A percentile compares a stretch with the other conserved stretches of the same genome.
phyloP scores from a whole-genome alignment of 352 stramenopile genomes.

The Pythium coloratum region DNA sequence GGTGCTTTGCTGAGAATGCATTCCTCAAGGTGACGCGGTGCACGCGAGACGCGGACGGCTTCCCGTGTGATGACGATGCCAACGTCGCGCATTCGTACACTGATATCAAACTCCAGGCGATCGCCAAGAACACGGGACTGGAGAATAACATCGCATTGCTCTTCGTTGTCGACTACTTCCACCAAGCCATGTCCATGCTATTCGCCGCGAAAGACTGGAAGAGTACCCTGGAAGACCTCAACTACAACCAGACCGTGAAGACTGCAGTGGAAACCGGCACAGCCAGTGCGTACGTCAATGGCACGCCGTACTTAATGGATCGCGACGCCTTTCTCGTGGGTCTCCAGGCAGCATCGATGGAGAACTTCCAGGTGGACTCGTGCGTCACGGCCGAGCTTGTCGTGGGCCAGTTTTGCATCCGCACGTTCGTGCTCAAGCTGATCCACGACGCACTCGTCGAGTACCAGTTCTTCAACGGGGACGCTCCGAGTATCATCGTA shows the following conservation, averaged over 20 bases:
- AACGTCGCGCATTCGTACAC: slow-evolving; percentile 19
- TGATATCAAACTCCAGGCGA: slow-evolving; percentile 32
- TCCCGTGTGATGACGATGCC: slow-evolving; percentile 32
- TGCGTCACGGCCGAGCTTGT: slow-evolving; percentile 43
- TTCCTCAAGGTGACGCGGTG: slow-evolving; percentile 33
- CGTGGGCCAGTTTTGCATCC: slow-evolving; percentile 42
- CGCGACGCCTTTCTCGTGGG: slow-evolving; percentile 41
- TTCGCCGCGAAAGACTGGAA: slow-evolving; percentile 38
- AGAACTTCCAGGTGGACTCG: slow-evolving; percentile 33
- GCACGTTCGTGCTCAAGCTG: slow-evolving; percentile 33
- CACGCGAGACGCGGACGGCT: slow-evolving; percentile 26
- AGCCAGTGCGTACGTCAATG: slow-evolving; percentile 29
- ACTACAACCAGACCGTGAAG: slow-evolving; percentile 29
- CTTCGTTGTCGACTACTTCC: slow-evolving; percentile 45
- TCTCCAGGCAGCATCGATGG: slow-evolving; percentile 33
- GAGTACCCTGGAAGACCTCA: slow-evolving; percentile 31
- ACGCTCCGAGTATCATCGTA: slow-evolving; percentile 16
- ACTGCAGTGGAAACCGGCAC: slow-evolving; percentile 24
- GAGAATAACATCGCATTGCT: slow-evolving; percentile 46
- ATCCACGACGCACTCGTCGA: slow-evolving; percentile 29
- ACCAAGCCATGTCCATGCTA: slow-evolving; percentile 35
- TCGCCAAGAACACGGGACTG: slow-evolving; percentile 29
- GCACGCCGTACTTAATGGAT: slow-evolving; percentile 29
- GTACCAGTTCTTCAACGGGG: slow-evolving; percentile 17
- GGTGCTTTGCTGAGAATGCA: slow-evolving; percentile 30